Conservation (phyloP, 352 stramenopile species). For the Globisporangium irregulare region DNA sequence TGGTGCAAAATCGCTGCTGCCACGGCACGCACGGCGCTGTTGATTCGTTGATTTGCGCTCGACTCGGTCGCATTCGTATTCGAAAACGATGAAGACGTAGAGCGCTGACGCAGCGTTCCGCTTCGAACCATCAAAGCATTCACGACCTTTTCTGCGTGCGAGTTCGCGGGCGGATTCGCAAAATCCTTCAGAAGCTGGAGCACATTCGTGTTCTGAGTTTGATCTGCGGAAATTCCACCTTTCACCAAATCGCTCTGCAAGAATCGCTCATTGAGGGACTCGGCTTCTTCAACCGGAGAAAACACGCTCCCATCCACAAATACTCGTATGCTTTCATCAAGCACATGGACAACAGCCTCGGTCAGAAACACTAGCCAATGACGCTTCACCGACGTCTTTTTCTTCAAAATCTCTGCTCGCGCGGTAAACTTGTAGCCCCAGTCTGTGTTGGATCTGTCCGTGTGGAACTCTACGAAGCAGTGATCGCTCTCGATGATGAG, state of each 20-base stretch:
- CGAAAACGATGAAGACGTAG: conserved; percentile 29
- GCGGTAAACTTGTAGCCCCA: conserved; percentile 82
- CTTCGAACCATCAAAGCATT: conserved; percentile 36
- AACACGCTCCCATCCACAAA: conserved; percentile 50
- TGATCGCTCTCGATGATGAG: conserved; percentile 77
- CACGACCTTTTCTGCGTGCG: conserved; percentile 43
- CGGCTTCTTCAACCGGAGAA: conserved; percentile 41
- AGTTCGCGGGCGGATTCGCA: conserved; percentile 31
- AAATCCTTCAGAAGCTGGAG: conserved; percentile 62
- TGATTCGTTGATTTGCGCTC: conserved; percentile 36
- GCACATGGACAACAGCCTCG: conserved; percentile 39
- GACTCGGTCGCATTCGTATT: conserved; percentile 35
- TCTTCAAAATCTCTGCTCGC: conserved; percentile 58
- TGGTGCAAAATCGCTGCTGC: conserved; percentile 82
- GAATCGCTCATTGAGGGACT: conserved; percentile 48
- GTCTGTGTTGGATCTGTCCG: conserved; percentile 81
- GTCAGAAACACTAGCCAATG: conserved; percentile 65
- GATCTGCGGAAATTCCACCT: conserved; percentile 41
- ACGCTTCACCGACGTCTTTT: conserved; percentile 44
- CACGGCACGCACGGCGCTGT: conserved; percentile 59
- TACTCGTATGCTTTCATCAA: conserved; percentile 51
- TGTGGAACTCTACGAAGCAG: conserved; percentile 83
- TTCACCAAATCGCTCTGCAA: conserved; percentile 71
- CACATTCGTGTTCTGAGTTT: conserved; percentile 59
- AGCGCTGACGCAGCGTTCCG: conserved; percentile 15